These are phyloP conservation scores for Chrysoporthe puriensis DNA, from an alignment of 2,329 filamentous ascomycete genomes.

Conservation along the genomic window DNA sequence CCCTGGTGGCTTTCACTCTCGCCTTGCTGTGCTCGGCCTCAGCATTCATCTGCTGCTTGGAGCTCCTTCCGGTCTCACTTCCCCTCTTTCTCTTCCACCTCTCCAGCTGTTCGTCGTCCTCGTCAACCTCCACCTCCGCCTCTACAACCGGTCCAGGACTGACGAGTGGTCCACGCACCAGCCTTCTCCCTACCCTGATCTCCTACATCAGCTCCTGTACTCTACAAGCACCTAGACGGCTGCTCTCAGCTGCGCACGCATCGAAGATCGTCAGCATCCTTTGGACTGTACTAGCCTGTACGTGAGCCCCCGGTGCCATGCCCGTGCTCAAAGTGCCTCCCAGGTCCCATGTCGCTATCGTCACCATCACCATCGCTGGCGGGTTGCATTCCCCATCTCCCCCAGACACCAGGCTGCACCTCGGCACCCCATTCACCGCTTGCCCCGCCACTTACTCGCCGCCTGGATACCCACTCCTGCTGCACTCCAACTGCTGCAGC, in stretches of 20 bases:
- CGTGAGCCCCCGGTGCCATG: not conserved
- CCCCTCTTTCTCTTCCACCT: conserved; percentile 26
- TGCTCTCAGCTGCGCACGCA: conserved; percentile 2
- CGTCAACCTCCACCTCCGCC: not conserved
- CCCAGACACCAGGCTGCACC: conserved; percentile 4
- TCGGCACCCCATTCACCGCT: conserved; percentile 15
- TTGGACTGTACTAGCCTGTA: not conserved
- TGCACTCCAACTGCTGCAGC: not conserved
- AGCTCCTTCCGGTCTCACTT: conserved; percentile 11
- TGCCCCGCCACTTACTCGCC: conserved; percentile 15
- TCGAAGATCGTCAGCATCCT: not conserved
- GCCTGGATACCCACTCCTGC: conserved; percentile 7
- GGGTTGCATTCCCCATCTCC: not conserved
- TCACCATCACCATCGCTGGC: not conserved
- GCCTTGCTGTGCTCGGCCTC: not conserved
- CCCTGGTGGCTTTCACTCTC: too few species aligned
- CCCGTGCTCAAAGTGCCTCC: not conserved
- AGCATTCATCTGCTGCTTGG: conserved; percentile 2
- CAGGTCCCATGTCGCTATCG: not conserved
- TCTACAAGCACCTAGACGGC: conserved; percentile 2
- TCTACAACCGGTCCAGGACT: not conserved
- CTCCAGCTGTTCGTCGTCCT: not conserved
- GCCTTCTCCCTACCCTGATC: not conserved
- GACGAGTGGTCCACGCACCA: not conserved
- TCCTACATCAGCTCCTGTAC: not conserved